phyloP scores from a whole-genome alignment of 331 rosid genomes.

The Stylosanthes scabra region DNA sequence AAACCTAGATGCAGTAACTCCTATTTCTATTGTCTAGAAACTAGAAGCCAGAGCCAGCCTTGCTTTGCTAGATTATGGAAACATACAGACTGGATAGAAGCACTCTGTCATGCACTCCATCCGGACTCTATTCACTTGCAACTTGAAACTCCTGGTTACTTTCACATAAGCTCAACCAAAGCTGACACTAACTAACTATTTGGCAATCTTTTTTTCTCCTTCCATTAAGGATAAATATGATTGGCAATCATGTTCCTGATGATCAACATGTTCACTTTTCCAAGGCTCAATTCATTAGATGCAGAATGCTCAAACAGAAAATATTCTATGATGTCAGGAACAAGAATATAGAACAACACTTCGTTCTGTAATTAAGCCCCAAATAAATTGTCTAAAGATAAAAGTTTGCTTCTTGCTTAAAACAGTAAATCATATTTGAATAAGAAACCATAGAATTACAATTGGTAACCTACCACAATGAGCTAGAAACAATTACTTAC shows the following conservation, averaged over 20 bases:
- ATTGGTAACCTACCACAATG: not conserved
- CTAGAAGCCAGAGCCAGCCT: not conserved
- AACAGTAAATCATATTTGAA: constrained; percentile 19
- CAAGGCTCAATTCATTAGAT: constrained; percentile 13
- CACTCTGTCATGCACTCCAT: not conserved
- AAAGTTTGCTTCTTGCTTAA: constrained; percentile 5
- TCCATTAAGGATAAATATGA: too few relatives aligned
- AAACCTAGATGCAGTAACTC: constrained; percentile 2
- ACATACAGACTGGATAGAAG: not conserved
- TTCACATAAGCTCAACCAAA: constrained; percentile 5
- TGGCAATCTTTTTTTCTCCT: not conserved
- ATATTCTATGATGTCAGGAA: constrained; percentile 18
- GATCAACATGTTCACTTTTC: not conserved
- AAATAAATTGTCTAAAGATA: not conserved
- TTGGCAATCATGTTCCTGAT: not conserved
- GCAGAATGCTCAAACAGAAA: constrained; percentile 10
- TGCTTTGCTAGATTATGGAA: not conserved
- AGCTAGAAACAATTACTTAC: constrained; percentile 25
- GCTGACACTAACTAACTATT: not conserved
- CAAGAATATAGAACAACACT: not conserved
- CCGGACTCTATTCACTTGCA: constrained; percentile 8
- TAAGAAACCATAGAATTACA: constrained; percentile 8
- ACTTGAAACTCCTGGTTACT: not conserved
- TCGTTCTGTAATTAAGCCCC: too few relatives aligned
- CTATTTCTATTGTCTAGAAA: not conserved